phyloP scores from a whole-genome alignment of 768 basidiomycete species.

The Suillus weaverae region DNA sequence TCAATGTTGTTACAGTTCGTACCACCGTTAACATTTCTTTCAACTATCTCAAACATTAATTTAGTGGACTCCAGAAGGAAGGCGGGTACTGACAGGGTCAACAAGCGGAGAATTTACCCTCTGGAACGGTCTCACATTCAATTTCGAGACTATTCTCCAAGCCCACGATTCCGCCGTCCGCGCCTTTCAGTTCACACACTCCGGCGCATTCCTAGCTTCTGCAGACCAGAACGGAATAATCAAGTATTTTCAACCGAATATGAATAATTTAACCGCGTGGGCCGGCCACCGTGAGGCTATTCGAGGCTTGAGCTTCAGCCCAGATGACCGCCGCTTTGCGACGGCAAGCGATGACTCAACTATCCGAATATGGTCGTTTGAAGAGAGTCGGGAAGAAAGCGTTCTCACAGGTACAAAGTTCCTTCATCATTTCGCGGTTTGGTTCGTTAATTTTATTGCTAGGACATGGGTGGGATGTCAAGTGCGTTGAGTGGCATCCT shows the following conservation, averaged over 20 bases:
- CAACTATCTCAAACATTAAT: conserved; percentile 7
- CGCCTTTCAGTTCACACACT: conserved; percentile 85
- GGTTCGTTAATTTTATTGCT: conserved; percentile 15
- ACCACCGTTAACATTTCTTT: background rate
- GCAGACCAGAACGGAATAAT: conserved; percentile 92
- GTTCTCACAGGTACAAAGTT: conserved; percentile 66
- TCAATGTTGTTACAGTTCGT: conserved; percentile 91
- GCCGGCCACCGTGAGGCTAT: conserved; percentile 94
- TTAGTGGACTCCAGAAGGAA: conserved; percentile 97
- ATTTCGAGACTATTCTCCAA: conserved; percentile 99
- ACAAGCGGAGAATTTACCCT: conserved; percentile 97
- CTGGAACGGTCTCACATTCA: conserved; percentile 99
- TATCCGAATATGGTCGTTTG: conserved; percentile 93
- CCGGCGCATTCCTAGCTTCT: conserved; percentile 90
- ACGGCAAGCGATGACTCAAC: conserved; percentile 96
- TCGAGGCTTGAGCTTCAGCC: conserved; percentile 87
- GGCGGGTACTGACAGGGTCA: conserved; percentile 91
- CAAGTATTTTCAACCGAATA: conserved; percentile 99
- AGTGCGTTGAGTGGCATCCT: conserved; percentile 98
- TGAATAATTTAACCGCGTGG: conserved; percentile 97
- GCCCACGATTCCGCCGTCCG: conserved; percentile 96
- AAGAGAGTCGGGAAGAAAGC: conserved; percentile 86
- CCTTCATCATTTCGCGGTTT: background rate
- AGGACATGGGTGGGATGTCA: conserved; percentile 99
- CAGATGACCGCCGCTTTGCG: conserved; percentile 88